These are phyloP conservation scores for Chaetomiaceae sp. DNA, from an alignment of 2,329 filamentous ascomycete species.

Conservation along the genomic window DNA sequence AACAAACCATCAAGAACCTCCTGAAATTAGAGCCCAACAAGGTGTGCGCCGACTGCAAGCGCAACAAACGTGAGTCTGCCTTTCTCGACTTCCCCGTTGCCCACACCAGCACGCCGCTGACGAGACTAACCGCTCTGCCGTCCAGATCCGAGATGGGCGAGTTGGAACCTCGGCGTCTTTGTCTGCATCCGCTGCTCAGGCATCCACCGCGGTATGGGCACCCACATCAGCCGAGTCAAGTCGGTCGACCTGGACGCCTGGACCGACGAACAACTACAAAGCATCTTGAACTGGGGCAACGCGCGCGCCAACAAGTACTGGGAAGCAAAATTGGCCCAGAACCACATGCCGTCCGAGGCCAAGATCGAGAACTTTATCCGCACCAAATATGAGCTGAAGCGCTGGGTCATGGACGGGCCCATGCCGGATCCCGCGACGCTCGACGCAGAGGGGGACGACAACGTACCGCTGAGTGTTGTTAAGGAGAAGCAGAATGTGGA, in stretches of 20 bases:
- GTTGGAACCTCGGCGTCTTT: slow-evolving; percentile 97
- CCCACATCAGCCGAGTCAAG: slow-evolving; percentile 96
- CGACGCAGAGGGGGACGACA: slow-evolving; percentile 79
- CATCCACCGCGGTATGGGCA: slow-evolving; percentile 98
- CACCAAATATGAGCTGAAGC: slow-evolving; percentile 97
- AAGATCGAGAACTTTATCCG: slow-evolving; percentile 99
- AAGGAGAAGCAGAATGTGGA: slow-evolving; percentile 63
- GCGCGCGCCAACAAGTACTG: slow-evolving; percentile 96
- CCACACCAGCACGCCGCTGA: not conserved
- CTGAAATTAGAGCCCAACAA: slow-evolving; percentile 95
- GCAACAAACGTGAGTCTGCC: slow-evolving; percentile 73
- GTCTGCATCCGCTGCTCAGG: slow-evolving; percentile 97
- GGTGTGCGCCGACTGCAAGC: slow-evolving; percentile 96
- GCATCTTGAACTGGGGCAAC: slow-evolving; percentile 93
- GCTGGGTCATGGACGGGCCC: slow-evolving; percentile 98
- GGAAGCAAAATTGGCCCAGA: slow-evolving; percentile 88
- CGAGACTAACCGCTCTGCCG: slow-evolving; percentile 3
- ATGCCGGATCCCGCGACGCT: slow-evolving; percentile 90
- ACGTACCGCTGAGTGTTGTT: slow-evolving; percentile 60
- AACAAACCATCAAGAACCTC: slow-evolving; percentile 87
- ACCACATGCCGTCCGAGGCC: slow-evolving; percentile 88
- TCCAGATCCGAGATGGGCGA: slow-evolving; percentile 93
- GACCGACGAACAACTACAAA: slow-evolving; percentile 97
- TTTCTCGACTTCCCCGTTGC: not conserved
- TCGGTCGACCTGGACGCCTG: slow-evolving; percentile 96